Percentiles rank a stretch among this genome's conserved stretches.
Conservation (phyloP, 1,284 basidiomycete genomes). For the Neolentinus lepideus region DNA sequence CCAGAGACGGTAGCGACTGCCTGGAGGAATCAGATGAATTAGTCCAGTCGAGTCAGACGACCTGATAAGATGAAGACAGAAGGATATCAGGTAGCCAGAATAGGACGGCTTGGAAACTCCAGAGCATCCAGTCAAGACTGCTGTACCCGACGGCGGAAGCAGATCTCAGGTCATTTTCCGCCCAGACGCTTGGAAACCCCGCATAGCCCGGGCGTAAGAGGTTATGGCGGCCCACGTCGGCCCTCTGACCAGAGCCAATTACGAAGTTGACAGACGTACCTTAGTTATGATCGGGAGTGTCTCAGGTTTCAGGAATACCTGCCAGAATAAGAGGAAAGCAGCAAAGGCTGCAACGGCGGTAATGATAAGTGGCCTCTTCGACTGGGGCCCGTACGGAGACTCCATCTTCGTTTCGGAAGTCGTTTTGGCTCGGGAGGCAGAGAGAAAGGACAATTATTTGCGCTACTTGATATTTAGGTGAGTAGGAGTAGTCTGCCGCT, state of each 20-base stretch:
- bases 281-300: slow-evolving; percentile 13
- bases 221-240: too few species aligned
- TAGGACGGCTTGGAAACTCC: too few species aligned
- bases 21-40: slow-evolving; percentile 22
- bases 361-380: neutral
- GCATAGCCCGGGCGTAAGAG: too few species aligned
- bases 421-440: neutral
- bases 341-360: slow-evolving; percentile 13
- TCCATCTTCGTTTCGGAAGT: neutral
- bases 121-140: too few species aligned
- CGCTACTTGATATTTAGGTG: too few species aligned
- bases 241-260: too few species aligned
- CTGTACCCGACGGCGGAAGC: neutral
- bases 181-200: too few species aligned
- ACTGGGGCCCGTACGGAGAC: neutral
- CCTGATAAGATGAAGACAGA: neutral
- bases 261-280: slow-evolving; percentile 7
- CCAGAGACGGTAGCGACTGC: slow-evolving; percentile 65
- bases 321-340: slow-evolving; percentile 13
- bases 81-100: neutral
- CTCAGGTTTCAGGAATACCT: slow-evolving; percentile 11
- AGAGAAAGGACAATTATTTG: neutral
- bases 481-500: too few species aligned
- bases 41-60: neutral
- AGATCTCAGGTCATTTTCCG: neutral